phyloP scores from a whole-genome alignment of 768 basidiomycete species.

The Russula griseocarnosa region DNA sequence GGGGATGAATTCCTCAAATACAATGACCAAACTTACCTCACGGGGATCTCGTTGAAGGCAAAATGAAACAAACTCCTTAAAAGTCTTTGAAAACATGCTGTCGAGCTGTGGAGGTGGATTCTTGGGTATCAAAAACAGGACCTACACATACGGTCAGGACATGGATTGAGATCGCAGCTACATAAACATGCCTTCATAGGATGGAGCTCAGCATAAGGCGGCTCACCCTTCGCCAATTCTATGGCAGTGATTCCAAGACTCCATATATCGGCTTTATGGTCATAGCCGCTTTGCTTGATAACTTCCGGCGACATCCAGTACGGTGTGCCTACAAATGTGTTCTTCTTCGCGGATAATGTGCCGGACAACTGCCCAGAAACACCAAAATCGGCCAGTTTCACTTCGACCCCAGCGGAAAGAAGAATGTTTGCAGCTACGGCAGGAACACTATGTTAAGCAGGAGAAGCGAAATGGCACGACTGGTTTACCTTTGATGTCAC shows the following conservation, averaged over 20 bases:
- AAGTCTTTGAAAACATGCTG: constrained; percentile 85
- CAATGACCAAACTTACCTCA: constrained; percentile 52
- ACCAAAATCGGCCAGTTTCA: constrained; percentile 98
- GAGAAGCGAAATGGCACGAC: neutral
- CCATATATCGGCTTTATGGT: constrained; percentile 99
- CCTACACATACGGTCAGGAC: constrained; percentile 43
- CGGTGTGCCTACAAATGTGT: constrained; percentile 95
- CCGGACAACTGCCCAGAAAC: constrained; percentile 96
- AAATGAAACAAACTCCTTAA: constrained; percentile 89
- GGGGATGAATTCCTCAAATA: constrained; percentile 18
- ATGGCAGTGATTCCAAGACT: constrained; percentile 96
- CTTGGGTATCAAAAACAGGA: constrained; percentile 97
- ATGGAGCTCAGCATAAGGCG: constrained; percentile 96
- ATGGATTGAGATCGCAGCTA: neutral
- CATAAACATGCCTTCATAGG: constrained; percentile 84
- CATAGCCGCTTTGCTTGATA: constrained; percentile 99
- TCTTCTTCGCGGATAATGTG: constrained; percentile 90
- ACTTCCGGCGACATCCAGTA: constrained; percentile 99
- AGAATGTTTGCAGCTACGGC: constrained; percentile 88
- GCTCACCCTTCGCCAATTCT: constrained; percentile 95
- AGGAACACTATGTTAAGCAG: neutral
- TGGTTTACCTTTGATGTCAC: constrained; percentile 92
- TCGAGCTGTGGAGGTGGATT: constrained; percentile 92
- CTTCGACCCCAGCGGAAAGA: constrained; percentile 86
- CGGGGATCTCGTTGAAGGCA: constrained; percentile 94